Percentiles rank a stretch among this genome's conserved stretches.
phyloP scores from a whole-genome alignment of 2,329 filamentous ascomycete species.

The Fusarium oligoseptatum region DNA sequence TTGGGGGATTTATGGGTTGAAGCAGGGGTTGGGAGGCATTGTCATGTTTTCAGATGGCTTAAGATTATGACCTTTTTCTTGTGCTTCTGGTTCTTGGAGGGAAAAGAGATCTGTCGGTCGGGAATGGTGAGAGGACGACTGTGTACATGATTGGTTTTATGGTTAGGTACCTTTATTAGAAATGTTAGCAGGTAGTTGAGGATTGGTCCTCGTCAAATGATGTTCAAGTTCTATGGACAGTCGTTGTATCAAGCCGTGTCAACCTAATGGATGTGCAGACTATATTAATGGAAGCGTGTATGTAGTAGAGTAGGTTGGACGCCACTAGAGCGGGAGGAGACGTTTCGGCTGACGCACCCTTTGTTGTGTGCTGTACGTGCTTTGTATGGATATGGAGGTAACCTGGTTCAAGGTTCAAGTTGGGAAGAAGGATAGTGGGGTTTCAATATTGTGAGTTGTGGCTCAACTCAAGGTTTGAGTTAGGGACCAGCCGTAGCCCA shows the following conservation, averaged over 20 bases:
- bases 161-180: neutral
- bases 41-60: conserved; percentile 37
- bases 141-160: conserved; percentile 13
- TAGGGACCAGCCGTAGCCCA: neutral
- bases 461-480: conserved; percentile 9
- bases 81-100: conserved; percentile 7
- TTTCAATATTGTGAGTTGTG: neutral
- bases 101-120: conserved; percentile 1
- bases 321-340: neutral
- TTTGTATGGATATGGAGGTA: conserved; percentile 1
- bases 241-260: neutral
- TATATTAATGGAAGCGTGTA: neutral
- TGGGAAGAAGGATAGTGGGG: neutral
- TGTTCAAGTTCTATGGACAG: neutral
- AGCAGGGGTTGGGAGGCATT: conserved; percentile 37
- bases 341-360: neutral
- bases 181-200: neutral
- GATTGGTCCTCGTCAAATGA: neutral
- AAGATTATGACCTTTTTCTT: conserved; percentile 40
- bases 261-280: neutral
- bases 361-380: neutral
- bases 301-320: neutral
- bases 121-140: conserved; percentile 4
- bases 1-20: conserved; percentile 21
- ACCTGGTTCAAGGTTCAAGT: neutral